Evolutionary conservation across 1,284 basidiomycete species (phyloP), one percentile per base, ranked within the genome.

Genomic region (Ceratobasidium sp.): DNA sequence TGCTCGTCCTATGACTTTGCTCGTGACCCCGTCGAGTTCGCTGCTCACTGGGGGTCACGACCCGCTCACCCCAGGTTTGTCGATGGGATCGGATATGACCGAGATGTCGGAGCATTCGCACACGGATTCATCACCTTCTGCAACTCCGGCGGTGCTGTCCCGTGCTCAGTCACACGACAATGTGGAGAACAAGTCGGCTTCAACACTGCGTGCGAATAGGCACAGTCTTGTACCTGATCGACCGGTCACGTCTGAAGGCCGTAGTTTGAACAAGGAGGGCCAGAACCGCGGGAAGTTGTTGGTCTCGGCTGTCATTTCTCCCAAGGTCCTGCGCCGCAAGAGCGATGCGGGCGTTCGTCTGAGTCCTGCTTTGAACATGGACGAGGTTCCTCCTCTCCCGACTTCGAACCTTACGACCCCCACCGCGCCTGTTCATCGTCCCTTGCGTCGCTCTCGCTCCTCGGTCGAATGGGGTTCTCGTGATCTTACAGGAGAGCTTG

Each of bases 381-480:
- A 64, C 7, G 47, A 6, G 2, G 14, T 23, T 4, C 32, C 57
- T 23, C 28, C 32, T 50, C 47, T 18, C 14, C 62, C 9, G 9
- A 32, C 41, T 30, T 18, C 35, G 21, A 13, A 18, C 61, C 11
- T 18, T 44, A 18, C 43, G 43, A 14, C 18, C 26, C 52, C 21
- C 21, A 32, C 4, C 44, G 23, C 44, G 1, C 26, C 59, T 18
- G 38, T n/a, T 16, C 18, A 16, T 46, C 38, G 66, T 2, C 38
- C 52, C 14, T 43, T 69, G 4, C 66, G 66, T 26, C 52, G 66
- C 2, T 69, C 66, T 0, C 35, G 66, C 26, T 69, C 66, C 1
- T 69, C 66, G 23, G 30, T 69, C 43, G 66, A 52, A 32, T 64
- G 62, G 46, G 62, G 47, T 2, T 52, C 62, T 13, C 62, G 62